Percentiles rank a stretch among this genome's conserved stretches.
Conservation (phyloP, 1,284 basidiomycete species). For the Takashimella koratensis region DNA sequence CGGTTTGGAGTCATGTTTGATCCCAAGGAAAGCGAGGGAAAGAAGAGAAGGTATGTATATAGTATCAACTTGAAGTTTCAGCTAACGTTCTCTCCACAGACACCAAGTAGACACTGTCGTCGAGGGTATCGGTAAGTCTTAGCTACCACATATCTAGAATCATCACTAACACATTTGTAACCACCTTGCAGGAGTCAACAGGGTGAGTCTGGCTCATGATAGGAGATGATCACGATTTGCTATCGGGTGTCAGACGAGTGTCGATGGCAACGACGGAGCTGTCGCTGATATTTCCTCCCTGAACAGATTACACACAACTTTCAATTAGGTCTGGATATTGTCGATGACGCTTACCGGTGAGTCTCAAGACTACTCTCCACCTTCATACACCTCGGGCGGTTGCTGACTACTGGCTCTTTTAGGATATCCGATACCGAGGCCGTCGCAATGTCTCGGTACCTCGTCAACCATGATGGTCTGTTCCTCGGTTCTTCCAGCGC, state of each 20-base stretch:
- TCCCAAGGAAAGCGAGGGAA: conserved; percentile 85
- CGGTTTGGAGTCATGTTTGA: conserved; percentile 94
- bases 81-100: conserved; percentile 6
- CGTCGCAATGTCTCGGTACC: conserved; percentile 84
- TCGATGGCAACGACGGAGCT: too few relatives aligned
- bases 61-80: neutral
- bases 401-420: conserved; percentile 7
- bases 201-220: too few relatives aligned
- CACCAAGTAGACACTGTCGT: conserved; percentile 75
- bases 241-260: too few relatives aligned
- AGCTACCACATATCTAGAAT: neutral
- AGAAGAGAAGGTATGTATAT: conserved; percentile 61
- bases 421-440: conserved; percentile 87
- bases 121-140: conserved; percentile 61
- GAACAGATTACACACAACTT: conserved; percentile 69
- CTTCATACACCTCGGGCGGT: neutral
- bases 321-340: conserved; percentile 68
- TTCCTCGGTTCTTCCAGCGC: conserved; percentile 96
- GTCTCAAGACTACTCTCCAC: conserved; percentile 11
- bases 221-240: too few relatives aligned
- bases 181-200: conserved; percentile 66
- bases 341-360: conserved; percentile 83
- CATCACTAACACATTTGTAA: too few relatives aligned
- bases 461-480: conserved; percentile 83
- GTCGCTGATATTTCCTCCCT: conserved; percentile 2